Percentiles rank a stretch among this genome's conserved stretches.
Conservation (phyloP, 805 yeast genomes). For the Wickerhamia fluorescens region DNA sequence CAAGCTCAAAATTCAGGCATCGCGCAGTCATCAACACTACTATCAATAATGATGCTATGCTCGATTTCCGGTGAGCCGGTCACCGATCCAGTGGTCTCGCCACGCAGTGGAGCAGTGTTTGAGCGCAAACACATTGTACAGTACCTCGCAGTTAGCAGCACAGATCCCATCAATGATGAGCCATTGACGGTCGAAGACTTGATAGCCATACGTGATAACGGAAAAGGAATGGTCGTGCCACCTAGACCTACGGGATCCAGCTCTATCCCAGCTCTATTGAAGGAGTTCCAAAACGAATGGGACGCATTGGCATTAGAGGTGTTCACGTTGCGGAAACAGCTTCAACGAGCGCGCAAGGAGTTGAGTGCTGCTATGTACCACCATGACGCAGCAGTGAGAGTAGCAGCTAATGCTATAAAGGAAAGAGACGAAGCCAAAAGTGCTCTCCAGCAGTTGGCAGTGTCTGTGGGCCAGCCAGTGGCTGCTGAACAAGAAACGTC, state of each 20-base stretch:
- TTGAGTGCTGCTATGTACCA: constrained; percentile 72
- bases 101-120: constrained; percentile 61
- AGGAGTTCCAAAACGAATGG: constrained; percentile 82
- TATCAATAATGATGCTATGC: constrained; percentile 19
- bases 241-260: constrained; percentile 43
- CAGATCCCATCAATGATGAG: constrained; percentile 71
- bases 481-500: constrained; percentile 1
- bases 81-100: constrained; percentile 68
- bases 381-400: constrained; percentile 86
- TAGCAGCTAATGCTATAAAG: constrained; percentile 65
- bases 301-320: constrained; percentile 79
- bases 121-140: constrained; percentile 55
- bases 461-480: constrained; percentile 20
- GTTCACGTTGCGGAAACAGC: constrained; percentile 66
- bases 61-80: constrained; percentile 65
- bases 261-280: constrained; percentile 72
- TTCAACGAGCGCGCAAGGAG: constrained; percentile 60
- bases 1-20: no score
- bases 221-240: constrained; percentile 17
- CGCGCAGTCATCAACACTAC: no score
- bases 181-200: constrained; percentile 54
- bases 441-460: constrained; percentile 55
- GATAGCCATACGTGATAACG: constrained; percentile 26
- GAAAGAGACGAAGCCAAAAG: constrained; percentile 69
- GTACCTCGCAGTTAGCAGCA: constrained; percentile 57